Evolutionary conservation across 1,284 basidiomycete species (phyloP).

Genomic region (Puccinia brachypodii): DNA sequence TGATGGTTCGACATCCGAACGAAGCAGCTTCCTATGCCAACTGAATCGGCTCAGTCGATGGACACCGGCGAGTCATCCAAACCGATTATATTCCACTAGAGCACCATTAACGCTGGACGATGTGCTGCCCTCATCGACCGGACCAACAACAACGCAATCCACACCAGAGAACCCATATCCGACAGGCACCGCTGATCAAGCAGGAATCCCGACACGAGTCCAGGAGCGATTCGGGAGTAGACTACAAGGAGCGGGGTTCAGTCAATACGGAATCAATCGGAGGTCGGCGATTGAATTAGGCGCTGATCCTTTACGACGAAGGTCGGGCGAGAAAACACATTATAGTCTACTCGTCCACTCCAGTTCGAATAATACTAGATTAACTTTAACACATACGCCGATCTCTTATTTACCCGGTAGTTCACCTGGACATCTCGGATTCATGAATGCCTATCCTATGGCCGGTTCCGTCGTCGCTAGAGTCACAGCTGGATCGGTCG

Average conservation of each 20-base stretch:
- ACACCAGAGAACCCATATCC: not conserved
- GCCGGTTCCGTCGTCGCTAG: constrained; percentile 34
- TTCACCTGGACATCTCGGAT: constrained; percentile 25
- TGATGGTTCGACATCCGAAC: too few species aligned
- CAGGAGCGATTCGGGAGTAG: constrained; percentile 6
- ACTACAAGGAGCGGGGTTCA: not conserved
- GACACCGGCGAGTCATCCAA: too few species aligned
- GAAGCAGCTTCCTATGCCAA: too few species aligned
- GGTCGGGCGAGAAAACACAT: constrained; percentile 36
- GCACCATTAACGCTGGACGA: constrained; percentile 32
- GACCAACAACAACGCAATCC: not conserved
- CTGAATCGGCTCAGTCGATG: too few species aligned
- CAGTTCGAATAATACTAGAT: constrained; percentile 33
- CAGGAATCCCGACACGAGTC: not conserved
- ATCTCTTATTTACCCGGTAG: constrained; percentile 31
- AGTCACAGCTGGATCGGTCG: constrained; percentile 39
- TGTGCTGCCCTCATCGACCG: constrained; percentile 4
- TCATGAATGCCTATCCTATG: constrained; percentile 30
- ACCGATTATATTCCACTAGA: constrained; percentile 8
- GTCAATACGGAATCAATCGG: not conserved
- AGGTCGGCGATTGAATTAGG: constrained; percentile 28
- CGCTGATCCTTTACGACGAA: constrained; percentile 22
- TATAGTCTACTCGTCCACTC: constrained; percentile 38
- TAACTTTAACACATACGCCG: constrained; percentile 44
- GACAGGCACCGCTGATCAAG: too few species aligned